phyloP scores from a whole-genome alignment of 129 eudicot genomes.

The Oenanthe sinensis region DNA sequence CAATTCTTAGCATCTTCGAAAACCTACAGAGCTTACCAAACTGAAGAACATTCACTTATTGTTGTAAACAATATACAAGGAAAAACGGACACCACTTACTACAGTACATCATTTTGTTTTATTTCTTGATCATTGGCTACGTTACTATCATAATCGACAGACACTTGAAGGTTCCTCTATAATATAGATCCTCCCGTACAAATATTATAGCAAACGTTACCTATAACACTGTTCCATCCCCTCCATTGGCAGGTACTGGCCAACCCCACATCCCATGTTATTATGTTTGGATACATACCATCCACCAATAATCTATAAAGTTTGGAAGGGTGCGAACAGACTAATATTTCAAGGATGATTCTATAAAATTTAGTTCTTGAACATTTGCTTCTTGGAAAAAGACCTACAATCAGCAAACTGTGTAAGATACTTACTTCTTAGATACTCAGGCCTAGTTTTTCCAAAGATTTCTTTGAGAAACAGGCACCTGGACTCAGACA shows the following conservation, averaged over 20 bases:
- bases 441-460: too few relatives aligned
- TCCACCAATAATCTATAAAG: not conserved
- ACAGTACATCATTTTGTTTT: too few relatives aligned
- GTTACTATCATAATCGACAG: not conserved
- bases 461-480: too few relatives aligned
- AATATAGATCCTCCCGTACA: not conserved
- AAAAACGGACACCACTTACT: too few relatives aligned
- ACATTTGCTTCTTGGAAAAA: not conserved
- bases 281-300: not conserved
- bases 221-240: conserved; percentile 1
- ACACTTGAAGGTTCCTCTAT: not conserved
- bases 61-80: not conserved
- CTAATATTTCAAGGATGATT: not conserved
- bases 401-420: not conserved
- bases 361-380: too few relatives aligned
- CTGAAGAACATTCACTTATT: not conserved
- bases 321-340: not conserved
- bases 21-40: too few relatives aligned
- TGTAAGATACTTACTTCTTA: too few relatives aligned
- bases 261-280: not conserved
- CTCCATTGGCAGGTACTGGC: not conserved
- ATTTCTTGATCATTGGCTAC: not conserved
- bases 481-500: too few relatives aligned
- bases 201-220: not conserved
- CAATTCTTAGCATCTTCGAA: not conserved